These are phyloP conservation scores for Rhinocladiella similis DNA, from an alignment of 2,329 filamentous ascomycete genomes.

Conservation along the genomic window DNA sequence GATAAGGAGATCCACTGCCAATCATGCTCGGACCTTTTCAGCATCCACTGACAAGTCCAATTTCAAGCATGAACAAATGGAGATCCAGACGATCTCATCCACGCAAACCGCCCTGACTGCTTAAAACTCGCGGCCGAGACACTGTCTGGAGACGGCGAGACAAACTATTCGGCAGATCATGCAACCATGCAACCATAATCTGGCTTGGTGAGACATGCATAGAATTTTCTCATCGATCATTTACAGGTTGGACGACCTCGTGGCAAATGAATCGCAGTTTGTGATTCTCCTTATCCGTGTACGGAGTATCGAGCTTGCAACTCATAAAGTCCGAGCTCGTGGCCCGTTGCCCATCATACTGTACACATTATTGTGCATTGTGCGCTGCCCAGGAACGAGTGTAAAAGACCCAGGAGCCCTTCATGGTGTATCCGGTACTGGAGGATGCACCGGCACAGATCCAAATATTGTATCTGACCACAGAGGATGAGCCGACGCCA, in stretches of 20 bases:
- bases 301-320: neutral
- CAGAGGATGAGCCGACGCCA: no score
- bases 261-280: constrained; percentile 16
- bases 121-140: neutral
- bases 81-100: constrained; percentile 5
- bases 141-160: constrained; percentile 15
- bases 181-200: constrained; percentile 18
- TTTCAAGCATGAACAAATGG: constrained; percentile 15
- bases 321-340: neutral
- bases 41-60: constrained; percentile 11
- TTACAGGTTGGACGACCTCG: constrained; percentile 9
- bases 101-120: neutral
- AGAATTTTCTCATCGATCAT: constrained; percentile 12
- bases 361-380: no score
- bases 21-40: constrained; percentile 9
- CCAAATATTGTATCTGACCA: no score
- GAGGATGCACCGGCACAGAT: no score
- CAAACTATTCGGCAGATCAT: constrained; percentile 15
- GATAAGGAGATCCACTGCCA: constrained; percentile 10
- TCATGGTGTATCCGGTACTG: no score
- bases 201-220: constrained; percentile 27
- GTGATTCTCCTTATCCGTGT: neutral
- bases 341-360: no score
- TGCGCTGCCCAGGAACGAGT: no score
- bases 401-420: no score